phyloP scores from a whole-genome alignment of 1,139 yeast species.

The Blastobotrys buckinghamii region DNA sequence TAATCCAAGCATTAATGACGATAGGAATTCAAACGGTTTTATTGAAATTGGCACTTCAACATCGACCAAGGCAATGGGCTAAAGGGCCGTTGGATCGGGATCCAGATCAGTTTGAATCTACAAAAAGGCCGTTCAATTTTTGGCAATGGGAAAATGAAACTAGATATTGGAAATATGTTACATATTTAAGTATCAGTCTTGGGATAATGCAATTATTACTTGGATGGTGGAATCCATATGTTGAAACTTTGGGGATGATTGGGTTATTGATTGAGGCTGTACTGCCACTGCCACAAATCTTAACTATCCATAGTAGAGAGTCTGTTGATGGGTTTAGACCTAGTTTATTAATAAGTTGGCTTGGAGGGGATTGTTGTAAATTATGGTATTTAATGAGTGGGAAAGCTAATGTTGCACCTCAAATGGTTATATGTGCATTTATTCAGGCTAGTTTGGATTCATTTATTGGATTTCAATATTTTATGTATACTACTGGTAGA shows the following conservation, averaged over 20 bases:
- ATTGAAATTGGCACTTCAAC: conserved; percentile 55
- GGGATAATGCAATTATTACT: conserved; percentile 43
- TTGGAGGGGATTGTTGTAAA: conserved; percentile 81
- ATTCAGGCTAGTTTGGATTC: conserved; percentile 77
- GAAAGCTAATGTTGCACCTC: conserved; percentile 50
- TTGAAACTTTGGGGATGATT: conserved; percentile 58
- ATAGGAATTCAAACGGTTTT: conserved; percentile 63
- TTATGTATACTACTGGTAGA: conserved; percentile 24
- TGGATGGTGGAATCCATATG: conserved; percentile 39
- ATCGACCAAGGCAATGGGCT: conserved; percentile 37
- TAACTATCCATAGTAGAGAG: conserved; percentile 60
- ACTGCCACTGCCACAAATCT: conserved; percentile 81
- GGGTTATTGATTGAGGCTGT: conserved; percentile 79
- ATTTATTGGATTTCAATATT: conserved; percentile 67
- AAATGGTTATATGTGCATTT: conserved; percentile 71
- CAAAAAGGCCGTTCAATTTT: conserved; percentile 46
- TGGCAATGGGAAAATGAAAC: conserved; percentile 79
- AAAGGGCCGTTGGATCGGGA: conserved; percentile 8
- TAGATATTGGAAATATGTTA: conserved; percentile 62
- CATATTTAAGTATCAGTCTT: conserved; percentile 41
- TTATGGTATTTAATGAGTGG: conserved; percentile 56
- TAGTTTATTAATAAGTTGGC: conserved; percentile 73
- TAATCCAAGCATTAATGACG: conserved; percentile 77
- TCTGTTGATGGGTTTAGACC: conserved; percentile 75
- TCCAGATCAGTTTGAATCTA: background rate